Base-by-base conservation (phyloP, 805 yeast species). In the Yarrowia divulgata region DNA sequence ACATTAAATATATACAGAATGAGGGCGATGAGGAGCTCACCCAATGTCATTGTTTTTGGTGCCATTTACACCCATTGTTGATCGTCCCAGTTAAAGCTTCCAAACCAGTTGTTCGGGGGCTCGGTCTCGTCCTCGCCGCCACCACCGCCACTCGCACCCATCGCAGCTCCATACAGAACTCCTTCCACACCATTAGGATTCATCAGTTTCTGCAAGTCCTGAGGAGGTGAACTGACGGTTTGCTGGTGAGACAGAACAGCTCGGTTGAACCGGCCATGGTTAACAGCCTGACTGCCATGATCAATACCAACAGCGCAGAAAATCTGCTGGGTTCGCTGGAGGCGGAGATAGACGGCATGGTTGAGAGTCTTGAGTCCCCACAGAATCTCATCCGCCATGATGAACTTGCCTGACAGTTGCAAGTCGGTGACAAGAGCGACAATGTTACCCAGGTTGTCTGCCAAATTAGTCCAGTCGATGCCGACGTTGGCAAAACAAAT, bases 361-460 rank as follows among this genome's bases (percentile, higher is more conserved):
- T 85, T 86, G 70, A 85, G 77, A 80, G 83, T 84, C 71, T 85
- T 85, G 50, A 87, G 73, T 1, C 85, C 86, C 90, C 90, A 87
- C n/a, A 85, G 73, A 73, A 88, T 85, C 74, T 87, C 90, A 54
- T 81, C 80, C 13, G 83, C 84, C 90, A 87, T 87, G 12, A 68
- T 70, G 64, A 75, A 73, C 52, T 75, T 69, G 18, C 74, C 75
- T 18, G 74, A 74, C 3, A 46, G 68, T 2, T 69, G 74, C 4
- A 74, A 48, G 29, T 42, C 66, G 9, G 72, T 73, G 6, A 74
- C 68, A 8, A 73, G 45, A 9, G 46, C 45, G 8, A 73, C 67
- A 10, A 74, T 74, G 54, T 64, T 64, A 9, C 58, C 48, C 34
- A 74, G 57, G 18, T 70, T 69, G 29, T 68, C 68, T 13, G 71